Conservation (phyloP, 75 land plant genomes). For the Selaginella moellendorffii region DNA sequence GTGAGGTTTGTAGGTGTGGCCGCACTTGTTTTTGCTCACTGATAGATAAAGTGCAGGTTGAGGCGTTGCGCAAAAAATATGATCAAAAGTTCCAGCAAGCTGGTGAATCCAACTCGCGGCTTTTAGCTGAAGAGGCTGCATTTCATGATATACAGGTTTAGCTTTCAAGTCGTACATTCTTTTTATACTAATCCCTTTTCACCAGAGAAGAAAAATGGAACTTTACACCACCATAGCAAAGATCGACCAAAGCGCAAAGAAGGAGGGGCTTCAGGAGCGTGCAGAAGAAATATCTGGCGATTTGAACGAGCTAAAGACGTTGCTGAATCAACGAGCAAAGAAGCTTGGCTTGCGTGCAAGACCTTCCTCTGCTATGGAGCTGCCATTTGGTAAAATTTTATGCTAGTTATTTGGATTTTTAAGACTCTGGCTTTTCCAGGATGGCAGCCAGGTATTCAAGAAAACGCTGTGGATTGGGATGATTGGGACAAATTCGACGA, state of each 20-base stretch:
- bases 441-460: slow-evolving; percentile 84
- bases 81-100: slow-evolving; percentile 82
- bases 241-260: slow-evolving; percentile 82
- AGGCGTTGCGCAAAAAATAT: slow-evolving; percentile 61
- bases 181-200: too few species aligned
- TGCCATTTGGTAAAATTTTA: slow-evolving; percentile 54
- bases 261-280: slow-evolving; percentile 67
- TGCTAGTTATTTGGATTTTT: background rate
- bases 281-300: slow-evolving; percentile 76
- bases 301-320: slow-evolving; percentile 69
- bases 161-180: too few species aligned
- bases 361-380: slow-evolving; percentile 47
- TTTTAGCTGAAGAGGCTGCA: slow-evolving; percentile 65
- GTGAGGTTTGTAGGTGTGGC: slow-evolving; percentile 79
- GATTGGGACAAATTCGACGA: slow-evolving; percentile 97
- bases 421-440: slow-evolving; percentile 28
- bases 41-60: slow-evolving; percentile 36
- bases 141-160: slow-evolving; percentile 84
- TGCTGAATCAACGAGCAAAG: slow-evolving; percentile 60
- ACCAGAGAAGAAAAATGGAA: slow-evolving; percentile 60
- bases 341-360: slow-evolving; percentile 48
- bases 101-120: slow-evolving; percentile 57
- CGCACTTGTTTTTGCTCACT: background rate
- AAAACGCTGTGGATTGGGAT: slow-evolving; percentile 78
- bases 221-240: slow-evolving; percentile 60